phyloP scores from a whole-genome alignment of 2,329 filamentous ascomycete genomes.

The Cytospora piceicola region DNA sequence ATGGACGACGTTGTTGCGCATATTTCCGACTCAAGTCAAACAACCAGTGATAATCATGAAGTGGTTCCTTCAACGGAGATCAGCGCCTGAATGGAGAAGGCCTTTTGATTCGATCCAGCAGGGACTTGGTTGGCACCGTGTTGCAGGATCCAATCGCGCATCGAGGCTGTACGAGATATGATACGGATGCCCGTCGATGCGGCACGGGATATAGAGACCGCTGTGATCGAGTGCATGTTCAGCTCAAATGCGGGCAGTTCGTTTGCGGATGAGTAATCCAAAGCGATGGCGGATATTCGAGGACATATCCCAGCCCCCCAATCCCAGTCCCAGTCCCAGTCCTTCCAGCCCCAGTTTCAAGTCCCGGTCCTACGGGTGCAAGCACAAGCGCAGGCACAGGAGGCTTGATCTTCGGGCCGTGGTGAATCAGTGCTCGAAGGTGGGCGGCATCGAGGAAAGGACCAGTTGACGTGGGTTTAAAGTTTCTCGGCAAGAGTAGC shows the following conservation, averaged over 20 bases:
- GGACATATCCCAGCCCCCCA: not conserved
- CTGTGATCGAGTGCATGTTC: not conserved
- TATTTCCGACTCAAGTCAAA: slow-evolving; percentile 10
- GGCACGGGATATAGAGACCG: not conserved
- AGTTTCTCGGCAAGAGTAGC: slow-evolving; percentile 32
- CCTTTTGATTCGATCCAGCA: not conserved
- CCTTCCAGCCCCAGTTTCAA: not conserved
- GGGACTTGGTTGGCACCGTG: not conserved
- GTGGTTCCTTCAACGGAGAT: slow-evolving; percentile 9
- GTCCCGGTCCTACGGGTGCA: no score
- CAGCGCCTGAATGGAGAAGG: not conserved
- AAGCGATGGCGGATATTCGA: not conserved
- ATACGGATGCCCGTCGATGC: not conserved
- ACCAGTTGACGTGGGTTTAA: slow-evolving; percentile 24
- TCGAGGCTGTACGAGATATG: not conserved
- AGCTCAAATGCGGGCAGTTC: not conserved
- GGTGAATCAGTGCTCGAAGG: slow-evolving; percentile 3
- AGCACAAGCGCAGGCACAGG: not conserved
- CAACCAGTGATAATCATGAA: not conserved
- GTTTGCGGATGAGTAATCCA: no score
- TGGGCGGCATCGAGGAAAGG: slow-evolving; percentile 4
- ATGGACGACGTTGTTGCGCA: slow-evolving; percentile 4
- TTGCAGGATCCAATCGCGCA: not conserved
- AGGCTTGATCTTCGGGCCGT: slow-evolving; percentile 10
- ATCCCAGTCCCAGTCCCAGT: not conserved